Evolutionary conservation across 2,329 filamentous ascomycete genomes (phyloP).

Genomic region (Cercospora sesami): DNA sequence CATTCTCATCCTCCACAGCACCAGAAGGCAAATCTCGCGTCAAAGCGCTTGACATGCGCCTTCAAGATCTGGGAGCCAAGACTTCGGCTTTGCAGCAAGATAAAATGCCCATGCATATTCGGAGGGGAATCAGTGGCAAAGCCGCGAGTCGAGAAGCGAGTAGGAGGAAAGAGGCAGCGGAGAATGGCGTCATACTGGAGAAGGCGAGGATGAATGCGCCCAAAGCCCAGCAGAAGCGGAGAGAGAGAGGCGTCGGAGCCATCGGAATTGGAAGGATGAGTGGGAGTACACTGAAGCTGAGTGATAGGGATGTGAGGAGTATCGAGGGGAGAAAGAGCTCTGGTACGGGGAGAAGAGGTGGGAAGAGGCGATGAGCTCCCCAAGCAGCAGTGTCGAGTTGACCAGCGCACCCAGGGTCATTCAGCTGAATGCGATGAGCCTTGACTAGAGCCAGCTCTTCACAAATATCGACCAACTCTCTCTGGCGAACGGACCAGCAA

Average conservation of each 20-base stretch:
- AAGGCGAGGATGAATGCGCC: slow-evolving; percentile 47
- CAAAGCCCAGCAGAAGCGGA: slow-evolving; percentile 42
- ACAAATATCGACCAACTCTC: not conserved
- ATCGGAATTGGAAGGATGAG: slow-evolving; percentile 78
- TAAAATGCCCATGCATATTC: slow-evolving; percentile 84
- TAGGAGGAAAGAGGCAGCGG: slow-evolving; percentile 74
- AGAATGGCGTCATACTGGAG: slow-evolving; percentile 90
- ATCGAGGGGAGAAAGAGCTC: slow-evolving; percentile 58
- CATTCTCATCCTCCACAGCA: slow-evolving; percentile 51
- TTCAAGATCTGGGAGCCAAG: slow-evolving; percentile 79
- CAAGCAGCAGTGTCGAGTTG: not conserved
- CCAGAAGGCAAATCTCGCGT: slow-evolving; percentile 69
- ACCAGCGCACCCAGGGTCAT: not conserved
- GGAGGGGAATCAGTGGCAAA: slow-evolving; percentile 78
- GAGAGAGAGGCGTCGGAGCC: slow-evolving; percentile 67
- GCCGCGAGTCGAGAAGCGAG: slow-evolving; percentile 65
- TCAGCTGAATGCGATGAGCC: not conserved
- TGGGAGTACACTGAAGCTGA: slow-evolving; percentile 76
- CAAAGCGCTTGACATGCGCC: slow-evolving; percentile 78
- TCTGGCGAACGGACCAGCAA: not conserved
- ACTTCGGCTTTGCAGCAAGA: slow-evolving; percentile 71
- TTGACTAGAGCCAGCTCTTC: not conserved
- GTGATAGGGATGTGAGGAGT: slow-evolving; percentile 70
- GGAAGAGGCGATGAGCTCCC: slow-evolving; percentile 11
- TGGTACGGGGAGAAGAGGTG: not conserved